Evolutionary conservation across 2,329 filamentous ascomycete genomes (phyloP).

Genomic region (Coniochaeta sp.): DNA sequence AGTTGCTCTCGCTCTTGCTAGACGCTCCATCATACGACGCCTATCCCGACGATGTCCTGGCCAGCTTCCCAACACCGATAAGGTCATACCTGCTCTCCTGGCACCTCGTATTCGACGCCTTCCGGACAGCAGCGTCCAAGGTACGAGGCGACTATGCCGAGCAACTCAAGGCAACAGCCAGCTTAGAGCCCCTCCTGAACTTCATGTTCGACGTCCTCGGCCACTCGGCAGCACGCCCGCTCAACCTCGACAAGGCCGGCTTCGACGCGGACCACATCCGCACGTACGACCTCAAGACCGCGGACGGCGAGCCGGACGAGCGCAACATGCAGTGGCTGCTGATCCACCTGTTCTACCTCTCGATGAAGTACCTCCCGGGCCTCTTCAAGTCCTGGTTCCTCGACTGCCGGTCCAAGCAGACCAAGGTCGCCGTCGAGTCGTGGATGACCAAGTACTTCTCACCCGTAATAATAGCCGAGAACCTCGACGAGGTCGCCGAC

Average conservation of each 20-base stretch:
- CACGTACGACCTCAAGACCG: slow-evolving; percentile 43
- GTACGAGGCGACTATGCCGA: slow-evolving; percentile 76
- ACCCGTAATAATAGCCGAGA: slow-evolving; percentile 57
- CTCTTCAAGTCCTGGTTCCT: slow-evolving; percentile 82
- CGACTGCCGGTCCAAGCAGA: slow-evolving; percentile 72
- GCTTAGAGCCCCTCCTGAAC: slow-evolving; percentile 62
- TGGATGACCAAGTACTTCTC: slow-evolving; percentile 88
- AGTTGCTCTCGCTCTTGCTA: slow-evolving; percentile 76
- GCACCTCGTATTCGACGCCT: slow-evolving; percentile 85
- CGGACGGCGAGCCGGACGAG: slow-evolving; percentile 55
- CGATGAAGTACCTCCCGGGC: slow-evolving; percentile 68
- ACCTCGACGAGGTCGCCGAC: slow-evolving; percentile 59
- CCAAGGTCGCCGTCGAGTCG: slow-evolving; percentile 66
- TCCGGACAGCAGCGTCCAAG: slow-evolving; percentile 69
- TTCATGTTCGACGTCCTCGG: slow-evolving; percentile 83
- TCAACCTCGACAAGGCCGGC: slow-evolving; percentile 64
- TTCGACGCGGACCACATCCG: slow-evolving; percentile 52
- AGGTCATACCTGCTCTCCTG: slow-evolving; percentile 82
- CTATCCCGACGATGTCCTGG: slow-evolving; percentile 58
- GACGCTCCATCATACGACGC: slow-evolving; percentile 67
- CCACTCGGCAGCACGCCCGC: slow-evolving; percentile 63
- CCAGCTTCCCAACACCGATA: slow-evolving; percentile 61
- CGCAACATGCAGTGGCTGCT: slow-evolving; percentile 77
- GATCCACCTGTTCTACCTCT: slow-evolving; percentile 78
- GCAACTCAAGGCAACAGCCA: slow-evolving; percentile 67